Base-by-base conservation (phyloP, 2,329 filamentous ascomycete species). In the Chalaropsis ovoidea region DNA sequence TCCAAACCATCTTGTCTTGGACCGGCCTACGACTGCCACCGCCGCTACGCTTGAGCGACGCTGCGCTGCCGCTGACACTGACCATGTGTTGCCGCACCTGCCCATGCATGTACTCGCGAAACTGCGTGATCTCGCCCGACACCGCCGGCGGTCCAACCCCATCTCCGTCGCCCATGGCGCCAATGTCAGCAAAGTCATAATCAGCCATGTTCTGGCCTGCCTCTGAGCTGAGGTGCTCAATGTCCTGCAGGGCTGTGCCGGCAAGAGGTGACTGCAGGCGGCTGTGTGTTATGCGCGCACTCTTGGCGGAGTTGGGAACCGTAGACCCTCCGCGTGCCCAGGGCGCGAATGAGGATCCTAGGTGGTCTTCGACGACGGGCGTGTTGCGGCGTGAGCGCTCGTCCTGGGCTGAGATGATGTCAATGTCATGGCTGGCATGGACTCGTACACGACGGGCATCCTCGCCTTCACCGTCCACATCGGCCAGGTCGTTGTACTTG, bases 311-410 rank as follows among this genome's bases (percentile, higher is more conserved):
- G 13, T 77, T 76, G 0, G 78, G 80, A 0, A 78, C 72, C 2
- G 74, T 71, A 0, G 80, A 82, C 2, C 75, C 76, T 11, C 71
- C 68, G 2, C 78, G 78, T 68, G 80, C 81, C 81, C 81, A 83
- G 3, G 81, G 81, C 71, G 79, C 75, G 65, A 80, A 73, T 17
- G 77, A 78, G 1, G 78, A 81, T 0, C 79, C 81, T 58, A 82
- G 81, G 64, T 86, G 82, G 67, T 95, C 88, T 3, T 84, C 82
- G 64, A 94, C 80, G 7, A 83, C 81, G 0, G 79, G 82, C 0
- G 82, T 87, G n/a, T 54, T 54, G 15, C 66, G 66, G 22, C 66
- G 66, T 24, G 66, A 65, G 8, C 60, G 66, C 24, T 67, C 66
- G n/a, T 62, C 66, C 8, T 61, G 61, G 42, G 27, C 27, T 1